phyloP scores from a whole-genome alignment of 1,284 basidiomycete species.

The Microbotryomycetes sp. region DNA sequence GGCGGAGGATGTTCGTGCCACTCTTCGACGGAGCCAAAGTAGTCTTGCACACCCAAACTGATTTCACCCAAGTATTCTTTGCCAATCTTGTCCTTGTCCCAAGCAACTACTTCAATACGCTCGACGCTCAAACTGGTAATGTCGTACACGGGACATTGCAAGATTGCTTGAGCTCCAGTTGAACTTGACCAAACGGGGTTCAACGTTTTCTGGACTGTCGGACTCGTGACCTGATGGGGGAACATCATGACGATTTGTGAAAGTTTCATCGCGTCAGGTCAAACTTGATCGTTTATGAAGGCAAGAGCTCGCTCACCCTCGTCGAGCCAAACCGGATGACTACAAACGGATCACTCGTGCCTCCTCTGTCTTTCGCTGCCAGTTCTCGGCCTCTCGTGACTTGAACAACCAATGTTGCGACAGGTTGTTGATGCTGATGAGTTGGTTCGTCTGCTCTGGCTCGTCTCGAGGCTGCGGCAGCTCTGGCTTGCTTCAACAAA shows the following conservation, averaged over 20 bases:
- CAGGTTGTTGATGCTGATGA: slow-evolving; percentile 37
- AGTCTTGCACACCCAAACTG: slow-evolving; percentile 65
- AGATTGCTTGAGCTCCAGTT: slow-evolving; percentile 62
- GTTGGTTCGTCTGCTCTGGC: not conserved
- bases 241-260: too few species aligned
- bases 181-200: slow-evolving; percentile 60
- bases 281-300: not conserved
- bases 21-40: slow-evolving; percentile 55
- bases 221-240: slow-evolving; percentile 62
- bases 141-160: slow-evolving; percentile 68
- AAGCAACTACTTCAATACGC: slow-evolving; percentile 71
- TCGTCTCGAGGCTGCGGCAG: not conserved
- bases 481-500: too few species aligned
- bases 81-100: slow-evolving; percentile 70
- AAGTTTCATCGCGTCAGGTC: slow-evolving; percentile 63
- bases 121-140: slow-evolving; percentile 14
- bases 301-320: not conserved
- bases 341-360: slow-evolving; percentile 42
- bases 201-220: slow-evolving; percentile 70
- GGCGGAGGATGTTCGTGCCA: slow-evolving; percentile 37
- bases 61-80: slow-evolving; percentile 79
- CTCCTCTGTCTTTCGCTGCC: slow-evolving; percentile 49
- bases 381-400: slow-evolving; percentile 46
- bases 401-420: slow-evolving; percentile 44
- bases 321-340: slow-evolving; percentile 33